A percentile compares a stretch with the other conserved stretches of the same genome.
These are phyloP conservation scores for Babesia divergens DNA, from an alignment of 169 alveolate species.

Conservation along the genomic window DNA sequence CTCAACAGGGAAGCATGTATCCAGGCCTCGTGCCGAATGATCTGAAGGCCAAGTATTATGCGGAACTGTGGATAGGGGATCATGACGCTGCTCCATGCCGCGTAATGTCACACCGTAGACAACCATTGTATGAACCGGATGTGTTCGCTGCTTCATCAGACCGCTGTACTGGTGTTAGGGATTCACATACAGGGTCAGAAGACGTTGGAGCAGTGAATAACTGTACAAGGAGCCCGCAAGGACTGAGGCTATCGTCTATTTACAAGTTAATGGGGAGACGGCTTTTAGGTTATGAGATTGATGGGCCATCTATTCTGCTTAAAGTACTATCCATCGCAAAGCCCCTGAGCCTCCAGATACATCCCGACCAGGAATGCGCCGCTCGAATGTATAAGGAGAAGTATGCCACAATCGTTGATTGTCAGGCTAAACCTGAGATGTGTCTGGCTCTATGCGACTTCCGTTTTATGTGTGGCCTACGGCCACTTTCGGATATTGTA, in stretches of 20 bases:
- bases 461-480: conserved; percentile 37
- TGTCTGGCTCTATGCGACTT: conserved; percentile 50
- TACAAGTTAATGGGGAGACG: neutral
- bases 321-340: conserved; percentile 70
- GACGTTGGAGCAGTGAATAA: no score
- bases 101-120: conserved; percentile 25
- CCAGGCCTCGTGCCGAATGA: neutral
- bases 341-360: conserved; percentile 74
- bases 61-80: conserved; percentile 76
- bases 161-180: no score
- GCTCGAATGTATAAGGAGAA: conserved; percentile 1
- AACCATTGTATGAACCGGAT: no score
- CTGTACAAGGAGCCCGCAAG: neutral
- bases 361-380: conserved; percentile 66
- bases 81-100: conserved; percentile 68
- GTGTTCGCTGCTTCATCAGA: no score
- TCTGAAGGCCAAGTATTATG: conserved; percentile 27
- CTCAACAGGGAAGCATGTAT: neutral
- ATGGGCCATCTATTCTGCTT: conserved; percentile 36
- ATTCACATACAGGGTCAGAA: no score
- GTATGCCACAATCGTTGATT: conserved; percentile 49
- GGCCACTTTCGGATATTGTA: conserved; percentile 10
- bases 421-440: conserved; percentile 59
- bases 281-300: neutral
- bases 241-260: neutral